Evolutionary conservation across 441 rosid genomes (phyloP), one percentile per base, ranked within the genome.

Genomic region (Hura crepitans): DNA sequence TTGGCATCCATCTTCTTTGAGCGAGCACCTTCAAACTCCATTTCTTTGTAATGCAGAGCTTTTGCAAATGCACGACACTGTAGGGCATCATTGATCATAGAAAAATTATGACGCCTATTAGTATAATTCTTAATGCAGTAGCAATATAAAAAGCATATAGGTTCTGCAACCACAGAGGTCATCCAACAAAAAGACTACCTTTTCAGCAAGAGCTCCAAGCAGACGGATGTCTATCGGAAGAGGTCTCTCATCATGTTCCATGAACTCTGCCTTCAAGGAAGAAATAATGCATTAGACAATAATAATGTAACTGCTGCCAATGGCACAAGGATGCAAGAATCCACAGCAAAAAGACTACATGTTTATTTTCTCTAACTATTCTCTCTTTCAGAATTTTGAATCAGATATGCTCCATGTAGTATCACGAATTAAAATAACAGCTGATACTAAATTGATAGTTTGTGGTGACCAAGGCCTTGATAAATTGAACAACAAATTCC

Each of bases 171-270:
- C 64, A 71, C 58, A 62, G 47, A 49, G 27, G 30, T 37, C 30
- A 50, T 68, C 57, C 55, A 62, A 7, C 43, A 50, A 63, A 50
- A 70, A 78, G 47, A 77, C 71, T 54, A 96, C 99, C 97, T 96
- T 96, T 77, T 96, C 99, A 70, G 99, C 99, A 73, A 96, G 97
- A 68, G 99, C 99, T 61, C 96, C 98, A 81, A 96, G 98, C 42
- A 96, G 93, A 75, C 99, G 97, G 72, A 96, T 96, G 82, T 96
- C 99, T 72, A 96, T 96, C 60, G 99, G 99, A 78, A 96, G 98
- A 78, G 91, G 97, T 75, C 88, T 96, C 82, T 96, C 99, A 73
- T 90, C 98, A 79, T 88, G 98, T 74, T 96, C 99, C 99, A 96
- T 96, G 85, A 96, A 93, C 83, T 96, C 99, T 49, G 99, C 99